Evolutionary conservation across 352 stramenopile species (phyloP).

Genomic region (Phytophthora sansomeana): DNA sequence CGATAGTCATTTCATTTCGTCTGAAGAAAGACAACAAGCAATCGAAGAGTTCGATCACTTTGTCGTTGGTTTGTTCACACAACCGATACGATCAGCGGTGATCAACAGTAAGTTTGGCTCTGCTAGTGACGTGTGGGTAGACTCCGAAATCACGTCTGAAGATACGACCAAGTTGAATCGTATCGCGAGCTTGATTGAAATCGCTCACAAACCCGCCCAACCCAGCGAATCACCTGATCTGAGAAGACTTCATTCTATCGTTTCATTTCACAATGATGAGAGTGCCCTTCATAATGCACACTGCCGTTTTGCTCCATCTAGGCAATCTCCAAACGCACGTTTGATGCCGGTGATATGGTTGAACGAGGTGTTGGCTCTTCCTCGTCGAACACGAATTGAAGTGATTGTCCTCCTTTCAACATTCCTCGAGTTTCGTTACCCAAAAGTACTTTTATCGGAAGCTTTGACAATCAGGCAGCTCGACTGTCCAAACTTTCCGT

Average conservation of each 20-base stretch:
- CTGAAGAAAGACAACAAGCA: constrained; percentile 45
- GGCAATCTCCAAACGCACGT: constrained; percentile 38
- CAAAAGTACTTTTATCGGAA: constrained; percentile 48
- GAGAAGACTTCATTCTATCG: constrained; percentile 46
- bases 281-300: constrained; percentile 53
- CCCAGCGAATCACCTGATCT: constrained; percentile 36
- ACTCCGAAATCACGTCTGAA: constrained; percentile 2
- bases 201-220: constrained; percentile 23
- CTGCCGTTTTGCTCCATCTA: constrained; percentile 52
- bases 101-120: constrained; percentile 45
- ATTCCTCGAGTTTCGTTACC: constrained; percentile 55
- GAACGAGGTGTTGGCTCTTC: constrained; percentile 37
- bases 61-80: constrained; percentile 34
- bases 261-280: constrained; percentile 59
- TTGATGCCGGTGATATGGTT: constrained; percentile 48
- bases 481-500: constrained; percentile 25
- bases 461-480: constrained; percentile 56
- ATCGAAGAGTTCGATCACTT: constrained; percentile 53
- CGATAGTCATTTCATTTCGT: constrained; percentile 65
- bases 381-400: constrained; percentile 40
- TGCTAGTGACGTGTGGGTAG: constrained; percentile 44
- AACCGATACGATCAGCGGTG: neutral
- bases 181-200: constrained; percentile 26
- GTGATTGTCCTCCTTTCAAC: constrained; percentile 43
- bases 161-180: neutral